A percentile compares a stretch with the other conserved stretches of the same genome.
Evolutionary conservation across 2,329 filamentous ascomycete genomes (phyloP).

Genomic region (Tolypocladium endophyticum): DNA sequence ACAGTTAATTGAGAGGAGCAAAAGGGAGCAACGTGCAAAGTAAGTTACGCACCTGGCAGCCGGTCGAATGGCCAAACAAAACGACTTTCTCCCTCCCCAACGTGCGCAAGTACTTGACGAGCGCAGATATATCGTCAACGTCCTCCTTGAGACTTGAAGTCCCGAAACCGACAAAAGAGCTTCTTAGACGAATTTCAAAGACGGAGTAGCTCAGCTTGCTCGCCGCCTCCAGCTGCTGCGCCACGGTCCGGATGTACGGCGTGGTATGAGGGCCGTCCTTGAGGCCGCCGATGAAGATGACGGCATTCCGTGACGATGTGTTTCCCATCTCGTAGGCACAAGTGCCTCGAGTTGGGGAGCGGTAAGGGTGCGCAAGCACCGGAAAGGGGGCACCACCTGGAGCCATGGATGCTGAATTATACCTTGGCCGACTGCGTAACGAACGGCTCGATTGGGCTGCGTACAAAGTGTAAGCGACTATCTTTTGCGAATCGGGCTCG

Average conservation of each 20-base stretch:
- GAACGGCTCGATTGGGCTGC: neutral
- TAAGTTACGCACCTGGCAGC: constrained; percentile 36
- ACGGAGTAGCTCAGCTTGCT: constrained; percentile 36
- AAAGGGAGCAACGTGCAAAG: neutral
- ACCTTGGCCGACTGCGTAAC: neutral
- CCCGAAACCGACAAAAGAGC: constrained; percentile 43
- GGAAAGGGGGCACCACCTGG: constrained; percentile 22
- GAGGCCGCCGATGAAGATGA: constrained; percentile 62
- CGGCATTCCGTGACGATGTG: constrained; percentile 37
- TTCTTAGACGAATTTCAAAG: constrained; percentile 45
- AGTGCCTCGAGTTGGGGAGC: constrained; percentile 26
- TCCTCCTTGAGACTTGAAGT: constrained; percentile 39
- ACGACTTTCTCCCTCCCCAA: constrained; percentile 41
- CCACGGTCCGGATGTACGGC: constrained; percentile 40
- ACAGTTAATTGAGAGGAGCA: neutral
- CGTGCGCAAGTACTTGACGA: constrained; percentile 42
- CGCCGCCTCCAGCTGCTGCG: constrained; percentile 27
- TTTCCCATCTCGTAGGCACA: constrained; percentile 38
- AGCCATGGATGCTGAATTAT: constrained; percentile 12
- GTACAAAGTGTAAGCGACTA: neutral
- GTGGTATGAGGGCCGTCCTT: constrained; percentile 59
- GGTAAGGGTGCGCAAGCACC: constrained; percentile 35
- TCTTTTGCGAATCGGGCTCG: neutral
- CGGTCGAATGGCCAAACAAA: constrained; percentile 48
- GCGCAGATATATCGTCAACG: constrained; percentile 39